Conservation (phyloP, 768 basidiomycete genomes). For the Aureoboletus auriporus region DNA sequence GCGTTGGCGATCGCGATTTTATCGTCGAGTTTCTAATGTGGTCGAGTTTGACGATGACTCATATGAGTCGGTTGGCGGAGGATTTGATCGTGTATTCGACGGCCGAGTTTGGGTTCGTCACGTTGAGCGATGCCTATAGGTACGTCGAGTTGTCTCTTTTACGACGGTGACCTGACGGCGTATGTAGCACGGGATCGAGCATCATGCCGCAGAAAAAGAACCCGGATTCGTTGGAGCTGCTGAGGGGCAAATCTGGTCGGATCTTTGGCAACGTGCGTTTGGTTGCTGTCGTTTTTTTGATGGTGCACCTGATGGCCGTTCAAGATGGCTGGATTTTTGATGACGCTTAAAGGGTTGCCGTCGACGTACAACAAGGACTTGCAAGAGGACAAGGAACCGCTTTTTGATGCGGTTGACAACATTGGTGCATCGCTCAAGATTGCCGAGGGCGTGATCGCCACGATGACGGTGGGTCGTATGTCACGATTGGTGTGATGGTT, state of each 20-base stretch:
- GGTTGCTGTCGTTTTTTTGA: neutral
- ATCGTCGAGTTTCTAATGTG: slow-evolving; percentile 97
- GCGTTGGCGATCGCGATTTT: slow-evolving; percentile 96
- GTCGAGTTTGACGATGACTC: slow-evolving; percentile 88
- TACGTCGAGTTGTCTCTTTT: slow-evolving; percentile 28
- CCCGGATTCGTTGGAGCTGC: slow-evolving; percentile 91
- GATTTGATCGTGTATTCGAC: slow-evolving; percentile 96
- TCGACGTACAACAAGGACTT: slow-evolving; percentile 99
- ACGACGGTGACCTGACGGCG: neutral
- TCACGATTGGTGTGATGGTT: neutral
- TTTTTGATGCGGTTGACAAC: slow-evolving; percentile 92
- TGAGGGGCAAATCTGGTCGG: slow-evolving; percentile 93
- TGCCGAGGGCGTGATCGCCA: slow-evolving; percentile 91
- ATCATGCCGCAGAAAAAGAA: slow-evolving; percentile 99
- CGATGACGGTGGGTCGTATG: slow-evolving; percentile 61
- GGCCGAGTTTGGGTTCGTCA: slow-evolving; percentile 95
- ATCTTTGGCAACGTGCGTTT: slow-evolving; percentile 84
- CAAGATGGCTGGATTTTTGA: slow-evolving; percentile 95
- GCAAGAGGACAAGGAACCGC: slow-evolving; percentile 97
- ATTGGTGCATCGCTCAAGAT: slow-evolving; percentile 86
- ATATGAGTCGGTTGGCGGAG: slow-evolving; percentile 92
- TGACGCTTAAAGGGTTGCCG: slow-evolving; percentile 95
- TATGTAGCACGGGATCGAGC: slow-evolving; percentile 86
- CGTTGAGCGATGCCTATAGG: slow-evolving; percentile 98
- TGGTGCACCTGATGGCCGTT: neutral